These are phyloP conservation scores for Gossypium bickii DNA, from an alignment of 345 rosid genomes.

Conservation along the genomic window DNA sequence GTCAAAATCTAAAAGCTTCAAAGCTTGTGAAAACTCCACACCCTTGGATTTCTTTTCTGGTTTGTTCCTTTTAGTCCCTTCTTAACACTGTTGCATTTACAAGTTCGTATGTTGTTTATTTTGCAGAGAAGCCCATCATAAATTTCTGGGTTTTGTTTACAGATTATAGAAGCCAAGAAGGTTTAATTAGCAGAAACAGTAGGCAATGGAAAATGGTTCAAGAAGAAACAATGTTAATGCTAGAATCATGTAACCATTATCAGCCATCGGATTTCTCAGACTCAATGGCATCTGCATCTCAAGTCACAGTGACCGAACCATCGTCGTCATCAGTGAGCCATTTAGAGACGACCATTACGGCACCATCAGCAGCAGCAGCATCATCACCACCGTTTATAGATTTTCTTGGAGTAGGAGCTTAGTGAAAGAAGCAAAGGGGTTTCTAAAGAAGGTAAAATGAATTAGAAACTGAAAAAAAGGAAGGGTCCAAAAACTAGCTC, in stretches of 20 bases:
- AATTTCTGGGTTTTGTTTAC: conserved; percentile 4
- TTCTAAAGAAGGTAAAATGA: conserved; percentile 12
- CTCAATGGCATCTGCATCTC: conserved; percentile 38
- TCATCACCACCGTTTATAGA: conserved; percentile 54
- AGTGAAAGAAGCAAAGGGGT: neutral
- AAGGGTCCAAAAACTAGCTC: conserved; percentile 8
- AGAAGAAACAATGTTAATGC: conserved; percentile 23
- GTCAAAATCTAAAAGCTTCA: conserved; percentile 19
- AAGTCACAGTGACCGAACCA: conserved; percentile 40
- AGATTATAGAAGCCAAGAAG: conserved; percentile 28
- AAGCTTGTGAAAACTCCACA: conserved; percentile 17
- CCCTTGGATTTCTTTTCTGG: conserved; percentile 32
- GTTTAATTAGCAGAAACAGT: conserved; percentile 16
- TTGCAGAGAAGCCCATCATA: too few species aligned
- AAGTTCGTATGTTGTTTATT: neutral
- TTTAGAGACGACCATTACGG: conserved; percentile 14
- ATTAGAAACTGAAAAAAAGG: conserved; percentile 8
- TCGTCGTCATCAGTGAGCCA: conserved; percentile 33
- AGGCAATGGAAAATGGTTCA: conserved; percentile 23
- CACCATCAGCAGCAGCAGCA: neutral
- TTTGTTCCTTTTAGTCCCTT: conserved; percentile 12
- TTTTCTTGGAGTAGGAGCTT: conserved; percentile 58
- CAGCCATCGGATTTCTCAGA: conserved; percentile 30
- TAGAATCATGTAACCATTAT: conserved; percentile 25
- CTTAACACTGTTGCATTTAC: neutral